A percentile compares a stretch with the other conserved stretches of the same genome.
phyloP scores from a whole-genome alignment of 768 basidiomycete species.

The Mycena albidolilacea region DNA sequence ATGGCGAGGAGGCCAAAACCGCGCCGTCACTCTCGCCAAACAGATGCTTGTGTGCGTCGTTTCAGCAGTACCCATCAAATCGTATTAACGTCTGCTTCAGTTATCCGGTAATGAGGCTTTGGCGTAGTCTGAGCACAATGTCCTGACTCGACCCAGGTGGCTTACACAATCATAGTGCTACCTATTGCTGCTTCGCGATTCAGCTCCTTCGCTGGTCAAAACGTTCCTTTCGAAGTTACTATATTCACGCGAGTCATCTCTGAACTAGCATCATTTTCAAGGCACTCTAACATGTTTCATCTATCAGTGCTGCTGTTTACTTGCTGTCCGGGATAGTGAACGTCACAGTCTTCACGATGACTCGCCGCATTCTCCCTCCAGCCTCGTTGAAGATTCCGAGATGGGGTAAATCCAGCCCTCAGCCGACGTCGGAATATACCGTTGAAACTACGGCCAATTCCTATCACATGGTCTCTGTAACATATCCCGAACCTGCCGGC shows the following conservation, averaged over 20 bases:
- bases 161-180: constrained; percentile 63
- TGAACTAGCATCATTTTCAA: constrained; percentile 28
- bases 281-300: constrained; percentile 4
- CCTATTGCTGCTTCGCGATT: constrained; percentile 65
- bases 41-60: constrained; percentile 65
- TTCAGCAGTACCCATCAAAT: neutral
- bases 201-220: constrained; percentile 57
- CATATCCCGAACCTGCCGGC: too few species aligned
- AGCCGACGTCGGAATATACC: too few species aligned
- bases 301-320: constrained; percentile 55
- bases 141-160: constrained; percentile 54
- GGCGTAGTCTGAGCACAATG: neutral
- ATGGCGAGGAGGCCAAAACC: constrained; percentile 45
- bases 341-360: constrained; percentile 54
- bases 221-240: constrained; percentile 59
- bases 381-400: constrained; percentile 48
- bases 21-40: constrained; percentile 54
- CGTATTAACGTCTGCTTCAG: constrained; percentile 37
- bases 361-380: constrained; percentile 26
- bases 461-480: too few species aligned
- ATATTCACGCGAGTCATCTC: constrained; percentile 57
- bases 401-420: constrained; percentile 34
- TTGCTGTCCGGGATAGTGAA: constrained; percentile 57
- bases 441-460: too few species aligned
- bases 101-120: constrained; percentile 48